Percentiles rank a stretch among this genome's conserved stretches.
Evolutionary conservation across 352 stramenopile genomes (phyloP).

Genomic region (Pythium phragmiticola): DNA sequence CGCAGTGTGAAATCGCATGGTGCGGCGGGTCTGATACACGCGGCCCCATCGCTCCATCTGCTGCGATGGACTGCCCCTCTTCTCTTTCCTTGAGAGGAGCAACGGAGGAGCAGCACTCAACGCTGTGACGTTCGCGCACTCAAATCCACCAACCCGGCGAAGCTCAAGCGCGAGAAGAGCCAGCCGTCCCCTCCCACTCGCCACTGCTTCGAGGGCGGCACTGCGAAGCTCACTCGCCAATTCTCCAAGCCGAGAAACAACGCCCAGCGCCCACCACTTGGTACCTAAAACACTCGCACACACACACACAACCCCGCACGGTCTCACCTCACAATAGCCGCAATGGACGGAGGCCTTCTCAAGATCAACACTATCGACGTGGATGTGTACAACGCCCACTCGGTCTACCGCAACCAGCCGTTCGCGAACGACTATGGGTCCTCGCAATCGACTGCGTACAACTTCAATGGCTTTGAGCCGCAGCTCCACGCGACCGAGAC

Average conservation of each 20-base stretch:
- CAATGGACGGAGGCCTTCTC: conserved; percentile 6
- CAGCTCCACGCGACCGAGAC: conserved; percentile 5
- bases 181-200: not conserved
- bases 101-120: not conserved
- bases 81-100: not conserved
- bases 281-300: not conserved
- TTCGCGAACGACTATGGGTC: not conserved
- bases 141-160: no score
- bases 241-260: not conserved
- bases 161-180: no score
- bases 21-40: conserved; percentile 6
- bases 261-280: not conserved
- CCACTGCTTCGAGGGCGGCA: not conserved
- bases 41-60: not conserved
- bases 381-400: not conserved
- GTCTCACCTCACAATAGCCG: not conserved
- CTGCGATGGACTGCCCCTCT: not conserved
- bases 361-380: conserved; percentile 5
- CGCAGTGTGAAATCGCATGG: not conserved
- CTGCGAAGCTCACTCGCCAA: not conserved
- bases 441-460: not conserved
- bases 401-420: not conserved
- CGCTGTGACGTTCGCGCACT: not conserved
- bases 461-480: not conserved
- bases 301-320: not conserved